A percentile compares a stretch with the other conserved stretches of the same genome.
These are phyloP conservation scores for Fraxinus dipetala DNA, from an alignment of 305 asterid genomes.

Conservation along the genomic window DNA sequence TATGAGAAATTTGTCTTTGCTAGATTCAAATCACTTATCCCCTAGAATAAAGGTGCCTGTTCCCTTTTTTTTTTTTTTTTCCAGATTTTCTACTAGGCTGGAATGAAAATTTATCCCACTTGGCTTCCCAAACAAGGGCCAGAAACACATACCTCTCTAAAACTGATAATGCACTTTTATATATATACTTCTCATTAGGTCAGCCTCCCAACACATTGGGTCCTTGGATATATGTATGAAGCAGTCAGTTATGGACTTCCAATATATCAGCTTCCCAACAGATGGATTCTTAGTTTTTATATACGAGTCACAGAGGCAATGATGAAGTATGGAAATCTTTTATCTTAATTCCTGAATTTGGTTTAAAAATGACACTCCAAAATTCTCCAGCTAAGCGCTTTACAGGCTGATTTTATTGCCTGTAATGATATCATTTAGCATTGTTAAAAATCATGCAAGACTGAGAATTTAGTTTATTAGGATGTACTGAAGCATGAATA, in stretches of 20 bases:
- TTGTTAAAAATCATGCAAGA: not conserved
- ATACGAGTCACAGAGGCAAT: not conserved
- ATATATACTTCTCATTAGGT: not conserved
- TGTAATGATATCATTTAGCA: not conserved
- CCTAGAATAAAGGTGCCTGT: not conserved
- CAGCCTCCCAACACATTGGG: not conserved
- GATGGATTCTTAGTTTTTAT: not conserved
- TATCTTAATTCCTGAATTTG: not conserved
- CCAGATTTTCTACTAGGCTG: not conserved
- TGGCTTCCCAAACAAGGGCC: not conserved
- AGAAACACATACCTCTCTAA: not conserved
- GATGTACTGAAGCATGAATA: not conserved
- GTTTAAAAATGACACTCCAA: not conserved
- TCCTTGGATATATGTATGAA: not conserved
- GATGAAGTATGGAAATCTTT: not conserved
- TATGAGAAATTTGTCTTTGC: not conserved
- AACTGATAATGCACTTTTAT: not conserved
- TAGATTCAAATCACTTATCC: not conserved
- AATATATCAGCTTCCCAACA: not conserved
- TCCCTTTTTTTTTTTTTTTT: not conserved
- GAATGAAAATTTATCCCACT: not conserved
- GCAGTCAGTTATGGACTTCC: not conserved
- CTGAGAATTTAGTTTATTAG: not conserved
- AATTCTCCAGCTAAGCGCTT: not conserved
- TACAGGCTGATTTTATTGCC: not conserved